These are phyloP conservation scores for Talaromyces sp. DNA, from an alignment of 2,329 filamentous ascomycete species.

Conservation along the genomic window DNA sequence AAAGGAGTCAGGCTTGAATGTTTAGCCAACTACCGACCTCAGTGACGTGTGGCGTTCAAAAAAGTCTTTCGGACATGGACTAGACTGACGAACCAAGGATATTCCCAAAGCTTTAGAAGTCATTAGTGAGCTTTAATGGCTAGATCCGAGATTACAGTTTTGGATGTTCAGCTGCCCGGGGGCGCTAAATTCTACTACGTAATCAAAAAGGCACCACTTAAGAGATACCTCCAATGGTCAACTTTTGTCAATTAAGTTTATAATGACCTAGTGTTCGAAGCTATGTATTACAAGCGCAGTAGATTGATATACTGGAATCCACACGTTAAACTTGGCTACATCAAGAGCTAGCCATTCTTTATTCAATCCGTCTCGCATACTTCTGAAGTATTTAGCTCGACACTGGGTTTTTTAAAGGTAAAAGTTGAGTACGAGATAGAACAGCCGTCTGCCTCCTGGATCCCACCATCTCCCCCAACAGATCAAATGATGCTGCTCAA, in stretches of 20 bases:
- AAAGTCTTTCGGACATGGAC: background rate
- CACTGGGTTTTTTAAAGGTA: background rate
- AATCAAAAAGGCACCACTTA: background rate
- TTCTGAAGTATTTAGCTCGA: background rate
- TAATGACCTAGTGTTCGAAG: too few species aligned
- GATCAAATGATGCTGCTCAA: background rate
- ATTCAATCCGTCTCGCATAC: background rate
- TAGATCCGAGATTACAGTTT: background rate
- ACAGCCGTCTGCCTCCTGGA: background rate
- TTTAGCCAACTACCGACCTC: background rate
- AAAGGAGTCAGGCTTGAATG: background rate
- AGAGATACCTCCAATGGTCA: too few species aligned
- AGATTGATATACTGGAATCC: background rate
- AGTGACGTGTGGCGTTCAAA: background rate
- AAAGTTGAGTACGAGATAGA: background rate
- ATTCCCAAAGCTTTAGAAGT: background rate
- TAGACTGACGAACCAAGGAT: background rate
- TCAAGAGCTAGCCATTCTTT: background rate
- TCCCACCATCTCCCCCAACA: background rate
- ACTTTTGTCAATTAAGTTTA: too few species aligned
- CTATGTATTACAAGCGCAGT: background rate
- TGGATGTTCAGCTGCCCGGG: background rate
- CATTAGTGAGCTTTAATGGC: background rate
- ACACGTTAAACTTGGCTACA: background rate
- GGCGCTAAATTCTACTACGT: background rate